Evolutionary conservation across 164 flowering plant genomes (phyloP), one percentile per base, ranked within the genome.

Genomic region (Hamamelis virginiana): DNA sequence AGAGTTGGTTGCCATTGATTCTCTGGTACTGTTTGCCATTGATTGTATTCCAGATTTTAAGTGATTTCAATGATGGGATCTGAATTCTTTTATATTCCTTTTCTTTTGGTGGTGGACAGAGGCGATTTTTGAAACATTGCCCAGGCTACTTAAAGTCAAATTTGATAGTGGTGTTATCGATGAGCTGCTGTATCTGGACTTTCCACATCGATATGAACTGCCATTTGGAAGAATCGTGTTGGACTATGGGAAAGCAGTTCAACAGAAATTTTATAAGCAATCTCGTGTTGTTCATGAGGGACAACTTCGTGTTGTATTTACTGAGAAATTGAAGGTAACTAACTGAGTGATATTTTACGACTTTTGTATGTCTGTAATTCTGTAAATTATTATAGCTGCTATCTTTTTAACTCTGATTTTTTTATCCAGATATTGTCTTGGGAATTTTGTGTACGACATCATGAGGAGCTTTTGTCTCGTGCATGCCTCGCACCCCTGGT

Each of bases 101-200:
- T n/a, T n/a, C n/a, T n/a, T n/a, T n/a, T n/a, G n/a, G n/a, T n/a
- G n/a, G n/a, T n/a, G n/a, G 70, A 59, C 63, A 59, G 63, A 59
- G 19, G 19, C 63, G 11, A 59, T 43, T 16, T 14, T 9, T 33
- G 63, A 59, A 33, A 43, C 27, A 9, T 43, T 59, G 15, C 63
- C 63, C 43, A 59, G 63, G 43, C 63, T 59, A 13, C 12, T 19
- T 15, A 59, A 59, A 59, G 27, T 26, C 44, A 59, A 26, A 19
- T 59, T 13, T 26, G 63, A 59, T 10, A 59, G 63, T 59, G 63
- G 63, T 59, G 19, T 19, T 26, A 4, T 59, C 19, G 63, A 28
- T 4, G 63, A 59, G 63, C 63, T 59, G 26, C 41, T 59, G 15
- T 59, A 26, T 59, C 43, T 59, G 26, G 63, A 59, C 41, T 13